These are phyloP conservation scores for Arthrobotrys conoides DNA, from an alignment of 2,329 filamentous ascomycete genomes.

Conservation along the genomic window DNA sequence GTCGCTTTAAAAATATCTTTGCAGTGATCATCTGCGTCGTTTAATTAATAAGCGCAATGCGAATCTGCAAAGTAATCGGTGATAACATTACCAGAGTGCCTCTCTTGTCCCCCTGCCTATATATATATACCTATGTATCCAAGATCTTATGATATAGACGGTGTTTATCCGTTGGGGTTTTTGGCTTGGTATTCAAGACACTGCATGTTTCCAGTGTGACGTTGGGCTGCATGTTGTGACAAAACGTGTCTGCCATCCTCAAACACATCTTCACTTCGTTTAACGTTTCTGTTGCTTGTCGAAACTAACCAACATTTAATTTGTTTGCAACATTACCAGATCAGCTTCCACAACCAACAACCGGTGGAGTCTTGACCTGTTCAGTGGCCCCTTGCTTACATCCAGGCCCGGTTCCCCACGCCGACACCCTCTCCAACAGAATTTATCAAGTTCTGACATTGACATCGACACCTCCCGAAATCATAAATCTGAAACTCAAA, in stretches of 20 bases:
- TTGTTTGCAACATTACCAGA: slow-evolving; percentile 38
- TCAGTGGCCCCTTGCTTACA: slow-evolving; percentile 45
- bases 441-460: slow-evolving; percentile 49
- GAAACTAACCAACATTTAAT: slow-evolving; percentile 37
- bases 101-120: background rate
- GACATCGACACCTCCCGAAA: slow-evolving; percentile 34
- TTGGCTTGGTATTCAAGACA: slow-evolving; percentile 19
- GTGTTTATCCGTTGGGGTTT: background rate
- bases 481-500: slow-evolving; percentile 50
- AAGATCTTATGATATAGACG: background rate
- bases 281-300: slow-evolving; percentile 20
- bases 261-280: slow-evolving; percentile 11
- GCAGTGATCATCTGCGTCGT: slow-evolving; percentile 16
- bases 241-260: slow-evolving; percentile 22
- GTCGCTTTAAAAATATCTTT: slow-evolving; percentile 1
- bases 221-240: slow-evolving; percentile 27
- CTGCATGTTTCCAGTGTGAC: slow-evolving; percentile 54
- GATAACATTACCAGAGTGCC: background rate
- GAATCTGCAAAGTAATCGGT: slow-evolving; percentile 22
- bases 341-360: slow-evolving; percentile 32
- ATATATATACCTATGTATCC: background rate
- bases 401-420: slow-evolving; percentile 51
- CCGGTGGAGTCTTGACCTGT: slow-evolving; percentile 58
- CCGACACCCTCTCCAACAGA: slow-evolving; percentile 51
- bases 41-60: slow-evolving; percentile 28